Evolutionary conservation across 805 yeast genomes (phyloP), one percentile per base, ranked within the genome.

Genomic region (Dipodascus geniculatus): DNA sequence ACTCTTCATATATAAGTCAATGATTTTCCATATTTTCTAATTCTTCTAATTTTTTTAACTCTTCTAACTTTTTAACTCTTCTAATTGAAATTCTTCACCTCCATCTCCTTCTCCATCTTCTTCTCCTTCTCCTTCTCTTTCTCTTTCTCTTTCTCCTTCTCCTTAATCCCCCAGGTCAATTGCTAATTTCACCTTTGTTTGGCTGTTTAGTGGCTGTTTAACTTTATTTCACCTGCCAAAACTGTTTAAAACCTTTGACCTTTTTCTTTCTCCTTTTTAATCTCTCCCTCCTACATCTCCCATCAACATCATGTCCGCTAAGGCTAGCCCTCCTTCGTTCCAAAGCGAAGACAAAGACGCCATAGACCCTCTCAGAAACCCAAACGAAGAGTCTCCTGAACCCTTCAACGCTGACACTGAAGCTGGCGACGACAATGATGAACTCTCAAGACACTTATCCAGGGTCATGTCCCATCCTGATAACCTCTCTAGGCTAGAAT

Each of bases 401-500:
- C 49, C 49, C 9, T 47, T 47, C 31, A 17, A 16, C n/a, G 49
- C 49, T 17, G 31, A 22, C 6, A 11, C 23, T 6, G 23, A 22
- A 22, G 11, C 6, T 8, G 49, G 31, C 17, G 64, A 61, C 54
- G 52, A 57, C 51, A 60, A 57, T 19, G 55, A 58, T 44, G 65
- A 59, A 17, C 53, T 55, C 24, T 56, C 58, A 19, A 58, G 61
- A 33, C 59, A 56, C 9, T 55, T 64, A 22, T 50, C 53, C 42
- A 55, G 61, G 48, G 65, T 60, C 17, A 54, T 63, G 56, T 55
- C 63, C 19, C 50, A 55, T 54, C 69, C 70, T 3, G 66, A 67
- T 4, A 71, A 73, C 53, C 62, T 69, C 3, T 66, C 66, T 47
- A 72, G 70, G 59, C 65, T 77, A 53, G 78, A 72, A 58, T 68